phyloP scores from a whole-genome alignment of 148 eudicot species.

The Rhododendron henanense region DNA sequence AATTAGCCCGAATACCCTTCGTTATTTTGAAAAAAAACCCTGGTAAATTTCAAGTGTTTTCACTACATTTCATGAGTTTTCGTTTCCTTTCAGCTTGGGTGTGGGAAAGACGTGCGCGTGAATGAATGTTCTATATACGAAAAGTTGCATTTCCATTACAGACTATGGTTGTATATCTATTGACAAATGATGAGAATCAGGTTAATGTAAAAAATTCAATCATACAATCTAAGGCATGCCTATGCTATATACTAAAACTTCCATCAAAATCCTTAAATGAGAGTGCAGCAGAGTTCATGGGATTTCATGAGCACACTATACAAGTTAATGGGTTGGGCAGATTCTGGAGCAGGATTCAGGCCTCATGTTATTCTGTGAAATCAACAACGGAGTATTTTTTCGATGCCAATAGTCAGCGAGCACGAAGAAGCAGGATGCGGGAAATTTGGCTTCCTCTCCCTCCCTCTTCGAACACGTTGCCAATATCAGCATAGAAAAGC shows the following conservation, averaged over 20 bases:
- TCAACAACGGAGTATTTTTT: background rate
- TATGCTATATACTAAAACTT: background rate
- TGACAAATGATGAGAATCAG: slow-evolving; percentile 1
- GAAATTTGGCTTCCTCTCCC: background rate
- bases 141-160: background rate
- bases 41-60: background rate
- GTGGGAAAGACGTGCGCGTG: background rate
- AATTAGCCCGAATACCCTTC: background rate
- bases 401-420: background rate
- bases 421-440: background rate
- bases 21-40: no score
- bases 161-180: background rate
- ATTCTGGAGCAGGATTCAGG: background rate
- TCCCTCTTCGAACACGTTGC: background rate
- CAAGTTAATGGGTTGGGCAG: background rate
- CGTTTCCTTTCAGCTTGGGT: background rate
- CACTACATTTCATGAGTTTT: background rate
- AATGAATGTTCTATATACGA: background rate
- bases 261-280: background rate
- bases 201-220: background rate
- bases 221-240: background rate
- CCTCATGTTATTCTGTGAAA: background rate
- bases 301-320: slow-evolving; percentile 3
- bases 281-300: background rate
- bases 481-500: background rate